Base-by-base conservation (phyloP, 768 basidiomycete species). In the Tylopilus rubrobrunneus region DNA sequence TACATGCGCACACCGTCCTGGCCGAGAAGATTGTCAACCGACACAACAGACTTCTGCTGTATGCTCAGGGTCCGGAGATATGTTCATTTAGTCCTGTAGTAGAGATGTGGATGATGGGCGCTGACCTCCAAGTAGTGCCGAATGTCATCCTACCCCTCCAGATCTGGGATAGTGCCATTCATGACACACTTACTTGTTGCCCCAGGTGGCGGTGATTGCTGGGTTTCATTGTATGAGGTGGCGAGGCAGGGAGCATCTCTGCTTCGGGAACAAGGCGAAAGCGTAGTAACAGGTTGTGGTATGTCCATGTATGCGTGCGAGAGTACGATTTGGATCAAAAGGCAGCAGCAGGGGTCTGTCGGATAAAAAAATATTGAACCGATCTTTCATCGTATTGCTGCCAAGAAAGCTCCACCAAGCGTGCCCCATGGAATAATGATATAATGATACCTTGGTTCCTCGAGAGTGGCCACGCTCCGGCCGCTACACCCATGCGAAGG, bases 401-500 rank as follows among this genome's bases (percentile, higher is more conserved):
- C 50, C 51, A 33, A 50, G 45, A 48, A 58, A 49, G 31, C 56
- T 56, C 31, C 31, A 19, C 51, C 42, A 45, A 53, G 53, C 49
- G 51, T 50, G 50, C 19, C 25, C 27, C 48, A 48, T 45, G 42
- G 28, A 55, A 21, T 45, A 53, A 33, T 50, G 47, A 51, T 37
- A 31, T 17, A 53, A 50, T 37, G 7, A 65, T 72, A 48, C 86
- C 82, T 84, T 11, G 89, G 85, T 59, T 87, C 84, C 59, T 90
- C 83, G 31, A 93, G 80, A 15, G 87, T 87, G 46, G 92, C 74
- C 1, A 87, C 90, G 60, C 75, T 79, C 41, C 90, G 79, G n/a
- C 87, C 87, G 47, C 84, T 84, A 64, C 86, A 87, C 89, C 90
- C 81, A 91, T 85, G n/a, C 91, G 81, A 40, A 90, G 76, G 21